phyloP scores from a whole-genome alignment of 148 eudicot species.

The Vaccinium corymbosum region DNA sequence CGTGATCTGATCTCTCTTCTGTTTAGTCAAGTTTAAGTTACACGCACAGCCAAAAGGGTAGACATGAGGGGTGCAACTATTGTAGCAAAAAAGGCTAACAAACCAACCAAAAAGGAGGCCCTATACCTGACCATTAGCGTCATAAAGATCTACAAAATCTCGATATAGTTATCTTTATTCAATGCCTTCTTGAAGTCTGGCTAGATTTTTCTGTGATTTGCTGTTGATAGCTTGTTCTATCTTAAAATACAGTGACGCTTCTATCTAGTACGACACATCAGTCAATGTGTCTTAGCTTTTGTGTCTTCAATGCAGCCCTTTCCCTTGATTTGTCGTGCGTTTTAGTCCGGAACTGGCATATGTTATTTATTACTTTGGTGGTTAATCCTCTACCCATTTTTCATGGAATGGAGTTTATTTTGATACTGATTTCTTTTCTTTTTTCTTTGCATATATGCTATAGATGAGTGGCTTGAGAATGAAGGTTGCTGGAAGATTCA shows the following conservation, averaged over 20 bases:
- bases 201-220: not conserved
- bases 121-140: not conserved
- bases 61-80: not conserved
- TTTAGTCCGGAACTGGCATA: not conserved
- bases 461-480: slow-evolving; percentile 88
- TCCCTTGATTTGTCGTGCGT: not conserved
- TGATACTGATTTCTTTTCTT: not conserved
- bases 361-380: not conserved
- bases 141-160: not conserved
- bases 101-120: not conserved
- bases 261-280: not conserved
- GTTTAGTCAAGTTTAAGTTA: not conserved
- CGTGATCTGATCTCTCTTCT: not conserved
- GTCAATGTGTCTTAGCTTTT: not conserved
- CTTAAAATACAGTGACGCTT: not conserved
- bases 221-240: not conserved
- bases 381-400: not conserved
- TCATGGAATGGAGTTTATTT: not conserved
- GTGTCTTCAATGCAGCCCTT: not conserved
- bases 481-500: slow-evolving; percentile 75
- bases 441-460: not conserved
- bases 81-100: not conserved
- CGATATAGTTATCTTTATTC: not conserved
- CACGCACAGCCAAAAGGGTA: not conserved
- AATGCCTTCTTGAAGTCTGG: slow-evolving; percentile 1